These are phyloP conservation scores for Actinomortierella wolfii DNA, from an alignment of 371 early-diverging fungal species.

Conservation along the genomic window DNA sequence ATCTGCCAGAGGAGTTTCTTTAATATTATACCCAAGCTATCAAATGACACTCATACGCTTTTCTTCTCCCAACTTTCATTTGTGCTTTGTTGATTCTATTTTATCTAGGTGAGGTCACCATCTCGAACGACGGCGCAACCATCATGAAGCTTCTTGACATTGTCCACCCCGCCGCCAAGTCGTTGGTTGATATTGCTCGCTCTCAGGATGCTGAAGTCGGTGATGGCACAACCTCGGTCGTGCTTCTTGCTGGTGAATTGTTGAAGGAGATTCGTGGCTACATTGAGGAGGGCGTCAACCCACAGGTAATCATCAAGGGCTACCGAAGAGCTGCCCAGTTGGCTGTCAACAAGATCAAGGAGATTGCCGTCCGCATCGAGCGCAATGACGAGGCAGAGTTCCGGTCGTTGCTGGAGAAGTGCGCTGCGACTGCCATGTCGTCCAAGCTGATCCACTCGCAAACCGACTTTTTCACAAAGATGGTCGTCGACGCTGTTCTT, in stretches of 20 bases:
- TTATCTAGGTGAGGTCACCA: constrained; percentile 83
- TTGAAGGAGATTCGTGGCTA: constrained; percentile 93
- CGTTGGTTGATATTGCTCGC: constrained; percentile 97
- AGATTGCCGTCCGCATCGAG: constrained; percentile 81
- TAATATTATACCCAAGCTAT: neutral
- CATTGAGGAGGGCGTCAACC: constrained; percentile 96
- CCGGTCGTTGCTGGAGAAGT: constrained; percentile 91
- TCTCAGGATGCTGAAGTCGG: constrained; percentile 99
- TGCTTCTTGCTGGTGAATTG: constrained; percentile 97
- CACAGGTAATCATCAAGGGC: constrained; percentile 94
- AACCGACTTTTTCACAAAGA: constrained; percentile 97
- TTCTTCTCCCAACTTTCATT: no score
- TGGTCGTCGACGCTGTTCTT: constrained; percentile 98
- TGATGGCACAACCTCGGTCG: constrained; percentile 99
- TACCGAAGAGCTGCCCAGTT: constrained; percentile 87
- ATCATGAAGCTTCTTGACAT: constrained; percentile 98
- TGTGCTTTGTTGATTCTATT: neutral
- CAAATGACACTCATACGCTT: neutral
- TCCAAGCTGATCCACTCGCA: constrained; percentile 98
- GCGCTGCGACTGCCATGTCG: constrained; percentile 98
- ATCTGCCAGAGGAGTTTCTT: neutral
- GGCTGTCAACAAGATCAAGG: constrained; percentile 87
- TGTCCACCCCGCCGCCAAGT: constrained; percentile 99
- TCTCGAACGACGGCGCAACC: constrained; percentile 99
- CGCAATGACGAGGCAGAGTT: constrained; percentile 80